These are phyloP conservation scores for Botrytis aclada DNA, from an alignment of 2,329 filamentous ascomycete species.

Conservation along the genomic window DNA sequence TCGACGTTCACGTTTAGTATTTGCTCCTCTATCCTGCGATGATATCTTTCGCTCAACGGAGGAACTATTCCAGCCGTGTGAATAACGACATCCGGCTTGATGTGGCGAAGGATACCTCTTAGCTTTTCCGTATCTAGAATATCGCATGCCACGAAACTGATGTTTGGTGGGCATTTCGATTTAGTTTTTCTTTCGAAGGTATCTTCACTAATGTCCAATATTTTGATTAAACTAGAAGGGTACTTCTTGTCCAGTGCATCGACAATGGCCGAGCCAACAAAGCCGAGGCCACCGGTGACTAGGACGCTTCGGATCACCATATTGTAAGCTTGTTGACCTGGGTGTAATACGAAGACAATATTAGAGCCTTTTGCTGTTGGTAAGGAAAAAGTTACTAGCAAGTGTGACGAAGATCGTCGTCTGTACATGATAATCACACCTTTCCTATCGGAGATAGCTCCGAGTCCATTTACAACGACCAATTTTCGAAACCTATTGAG, in stretches of 20 bases:
- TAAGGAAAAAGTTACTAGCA: not conserved
- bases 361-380: not conserved
- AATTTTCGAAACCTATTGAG: not conserved
- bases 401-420: not conserved
- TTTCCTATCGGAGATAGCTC: not conserved
- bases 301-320: constrained; percentile 4
- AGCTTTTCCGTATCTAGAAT: not conserved
- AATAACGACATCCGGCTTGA: constrained; percentile 2
- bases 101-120: not conserved
- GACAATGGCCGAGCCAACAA: constrained; percentile 10
- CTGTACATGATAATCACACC: not conserved
- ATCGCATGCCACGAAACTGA: not conserved
- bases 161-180: not conserved
- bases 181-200: not conserved
- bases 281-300: constrained; percentile 11
- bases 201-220: constrained; percentile 1
- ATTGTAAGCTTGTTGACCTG: not conserved
- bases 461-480: not conserved
- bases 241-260: not conserved
- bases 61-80: constrained; percentile 16
- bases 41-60: constrained; percentile 11
- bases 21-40: not conserved
- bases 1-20: constrained; percentile 5
- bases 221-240: not conserved
- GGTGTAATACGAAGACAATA: not conserved